These are phyloP conservation scores for Mycena capillaripes DNA, from an alignment of 768 basidiomycete species.

Conservation along the genomic window DNA sequence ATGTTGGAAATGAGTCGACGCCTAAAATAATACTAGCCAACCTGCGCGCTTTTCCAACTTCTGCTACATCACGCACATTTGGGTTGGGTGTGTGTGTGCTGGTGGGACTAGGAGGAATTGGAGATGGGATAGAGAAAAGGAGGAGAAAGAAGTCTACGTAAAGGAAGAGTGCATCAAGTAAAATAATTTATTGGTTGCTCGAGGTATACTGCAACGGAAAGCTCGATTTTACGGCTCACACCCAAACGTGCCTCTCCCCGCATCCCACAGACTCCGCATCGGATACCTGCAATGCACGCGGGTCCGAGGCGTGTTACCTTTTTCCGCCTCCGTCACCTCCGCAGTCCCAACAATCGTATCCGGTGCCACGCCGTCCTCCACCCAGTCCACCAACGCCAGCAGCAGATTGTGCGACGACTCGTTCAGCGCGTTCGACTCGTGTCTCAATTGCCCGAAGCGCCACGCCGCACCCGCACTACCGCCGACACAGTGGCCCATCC, in stretches of 20 bases:
- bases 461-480: constrained; percentile 32
- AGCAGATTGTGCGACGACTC: constrained; percentile 7
- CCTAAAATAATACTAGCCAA: too few relatives aligned
- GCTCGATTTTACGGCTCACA: not conserved
- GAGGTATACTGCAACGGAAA: not conserved
- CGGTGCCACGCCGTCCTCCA: constrained; percentile 16
- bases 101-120: too few relatives aligned
- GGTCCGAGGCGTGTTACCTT: too few relatives aligned
- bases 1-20: too few relatives aligned
- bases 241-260: not conserved
- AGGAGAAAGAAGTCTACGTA: too few relatives aligned
- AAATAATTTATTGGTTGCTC: not conserved
- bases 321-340: not conserved
- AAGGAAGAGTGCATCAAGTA: not conserved
- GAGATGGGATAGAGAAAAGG: too few relatives aligned
- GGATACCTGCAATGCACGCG: constrained; percentile 22
- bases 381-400: constrained; percentile 27
- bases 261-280: constrained; percentile 23
- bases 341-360: constrained; percentile 5
- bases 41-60: too few relatives aligned
- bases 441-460: constrained; percentile 31
- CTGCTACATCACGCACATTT: too few relatives aligned
- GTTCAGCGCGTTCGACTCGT: not conserved
- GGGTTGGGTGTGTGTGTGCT: too few relatives aligned
- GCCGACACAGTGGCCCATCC: constrained; percentile 42